Conservation (phyloP, 495 filamentous ascomycete genomes). For the Platismatia glauca region DNA sequence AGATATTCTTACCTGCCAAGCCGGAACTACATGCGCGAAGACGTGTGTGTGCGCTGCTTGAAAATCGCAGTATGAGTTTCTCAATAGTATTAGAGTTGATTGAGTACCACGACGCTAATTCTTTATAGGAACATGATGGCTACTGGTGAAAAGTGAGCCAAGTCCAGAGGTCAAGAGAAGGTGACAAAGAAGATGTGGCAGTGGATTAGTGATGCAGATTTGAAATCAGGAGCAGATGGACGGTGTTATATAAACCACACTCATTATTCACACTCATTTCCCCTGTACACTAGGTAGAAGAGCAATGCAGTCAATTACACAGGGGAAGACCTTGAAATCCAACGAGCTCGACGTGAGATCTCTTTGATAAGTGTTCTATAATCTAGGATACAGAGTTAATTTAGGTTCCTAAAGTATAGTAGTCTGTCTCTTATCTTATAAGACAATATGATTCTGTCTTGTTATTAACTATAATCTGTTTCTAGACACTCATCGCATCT, state of each 20-base stretch:
- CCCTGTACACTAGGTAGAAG: constrained; percentile 1
- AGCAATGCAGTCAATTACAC: constrained; percentile 1
- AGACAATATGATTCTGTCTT: neutral
- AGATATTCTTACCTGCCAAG: neutral
- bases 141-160: neutral
- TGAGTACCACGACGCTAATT: constrained; percentile 5
- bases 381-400: neutral
- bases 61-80: constrained; percentile 4
- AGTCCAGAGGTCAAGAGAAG: constrained; percentile 5
- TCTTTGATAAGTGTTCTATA: constrained; percentile 6
- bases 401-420: constrained; percentile 5
- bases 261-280: constrained; percentile 8
- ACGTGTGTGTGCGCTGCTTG: constrained; percentile 6
- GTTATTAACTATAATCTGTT: neutral
- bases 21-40: neutral
- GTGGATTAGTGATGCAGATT: constrained; percentile 7
- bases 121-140: constrained; percentile 4
- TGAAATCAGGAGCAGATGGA: constrained; percentile 1
- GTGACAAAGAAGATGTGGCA: constrained; percentile 1
- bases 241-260: constrained; percentile 1
- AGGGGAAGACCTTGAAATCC: constrained; percentile 1
- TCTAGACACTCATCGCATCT: constrained; percentile 5
- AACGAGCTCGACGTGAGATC: constrained; percentile 7
- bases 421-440: constrained; percentile 1
- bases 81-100: neutral